Conservation (phyloP, 192 early-diverging fungal species). For the Pecoramyces ruminantium region DNA sequence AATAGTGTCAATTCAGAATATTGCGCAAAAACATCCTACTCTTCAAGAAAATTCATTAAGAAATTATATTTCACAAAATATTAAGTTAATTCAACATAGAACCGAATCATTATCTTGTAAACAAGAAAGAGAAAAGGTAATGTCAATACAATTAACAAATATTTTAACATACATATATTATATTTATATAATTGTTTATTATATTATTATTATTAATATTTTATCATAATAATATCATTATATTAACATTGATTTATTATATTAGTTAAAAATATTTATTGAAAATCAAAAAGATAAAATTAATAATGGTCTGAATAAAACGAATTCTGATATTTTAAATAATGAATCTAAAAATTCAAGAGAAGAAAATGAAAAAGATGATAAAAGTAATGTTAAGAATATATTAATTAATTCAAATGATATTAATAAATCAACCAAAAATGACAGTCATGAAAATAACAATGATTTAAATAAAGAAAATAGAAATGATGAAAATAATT, state of each 20-base stretch:
- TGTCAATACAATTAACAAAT: too few relatives aligned
- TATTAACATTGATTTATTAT: too few relatives aligned
- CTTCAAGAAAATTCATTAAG: constrained; percentile 42
- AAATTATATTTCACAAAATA: constrained; percentile 51
- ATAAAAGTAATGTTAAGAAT: background rate
- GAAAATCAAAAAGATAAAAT: background rate
- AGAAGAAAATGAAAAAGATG: background rate
- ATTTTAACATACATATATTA: too few relatives aligned
- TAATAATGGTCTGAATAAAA: background rate
- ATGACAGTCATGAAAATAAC: background rate
- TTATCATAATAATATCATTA: too few relatives aligned
- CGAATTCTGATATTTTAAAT: background rate
- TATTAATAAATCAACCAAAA: background rate
- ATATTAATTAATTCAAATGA: background rate
- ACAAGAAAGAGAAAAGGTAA: constrained; percentile 54
- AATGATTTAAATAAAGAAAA: background rate
- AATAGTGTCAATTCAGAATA: constrained; percentile 56
- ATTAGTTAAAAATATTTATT: background rate
- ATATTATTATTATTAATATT: too few relatives aligned
- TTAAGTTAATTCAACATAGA: constrained; percentile 50
- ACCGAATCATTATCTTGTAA: constrained; percentile 53
- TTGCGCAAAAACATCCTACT: constrained; percentile 27
- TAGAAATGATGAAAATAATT: background rate
- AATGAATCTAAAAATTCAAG: background rate
- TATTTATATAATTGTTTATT: too few relatives aligned